Percentiles rank a stretch among this genome's conserved stretches.
phyloP scores from a whole-genome alignment of 805 yeast species.

The Saccharomyces kudriavzevii region DNA sequence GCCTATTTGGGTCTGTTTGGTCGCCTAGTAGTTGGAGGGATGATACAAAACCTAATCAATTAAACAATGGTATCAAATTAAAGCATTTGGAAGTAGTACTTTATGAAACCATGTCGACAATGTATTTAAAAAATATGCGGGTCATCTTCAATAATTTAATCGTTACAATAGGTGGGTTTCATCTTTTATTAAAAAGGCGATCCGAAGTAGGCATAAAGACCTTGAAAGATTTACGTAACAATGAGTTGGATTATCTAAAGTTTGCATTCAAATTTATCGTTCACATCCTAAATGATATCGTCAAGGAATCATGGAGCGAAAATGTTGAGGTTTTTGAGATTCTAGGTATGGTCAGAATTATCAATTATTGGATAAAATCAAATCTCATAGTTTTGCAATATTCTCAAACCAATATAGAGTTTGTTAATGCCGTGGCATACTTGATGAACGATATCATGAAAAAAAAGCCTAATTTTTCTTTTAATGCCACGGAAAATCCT shows the following conservation, averaged over 20 bases:
- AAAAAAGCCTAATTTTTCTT: slow-evolving; percentile 3
- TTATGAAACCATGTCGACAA: slow-evolving; percentile 19
- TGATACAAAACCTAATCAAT: slow-evolving; percentile 1
- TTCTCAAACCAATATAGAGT: slow-evolving; percentile 28
- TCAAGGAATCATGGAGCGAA: not conserved
- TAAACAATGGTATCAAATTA: slow-evolving; percentile 11
- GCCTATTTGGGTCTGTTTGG: slow-evolving; percentile 21
- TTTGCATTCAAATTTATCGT: slow-evolving; percentile 37
- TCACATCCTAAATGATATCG: slow-evolving; percentile 20
- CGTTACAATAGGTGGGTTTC: slow-evolving; percentile 24
- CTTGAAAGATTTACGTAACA: slow-evolving; percentile 7
- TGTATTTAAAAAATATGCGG: slow-evolving; percentile 21
- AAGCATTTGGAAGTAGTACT: slow-evolving; percentile 13
- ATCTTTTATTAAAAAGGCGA: slow-evolving; percentile 10
- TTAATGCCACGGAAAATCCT: slow-evolving; percentile 14
- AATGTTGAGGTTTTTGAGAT: slow-evolving; percentile 12
- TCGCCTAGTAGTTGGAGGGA: slow-evolving; percentile 21
- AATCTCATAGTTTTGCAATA: slow-evolving; percentile 36
- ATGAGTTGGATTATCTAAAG: slow-evolving; percentile 24
- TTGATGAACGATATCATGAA: slow-evolving; percentile 26
- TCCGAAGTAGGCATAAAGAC: slow-evolving; percentile 2
- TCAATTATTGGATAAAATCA: slow-evolving; percentile 51
- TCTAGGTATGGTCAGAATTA: slow-evolving; percentile 38
- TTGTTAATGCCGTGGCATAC: slow-evolving; percentile 26
- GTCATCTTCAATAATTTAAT: slow-evolving; percentile 21